A percentile compares a stretch with the other conserved stretches of the same genome.
These are phyloP conservation scores for Rubia peregrina DNA, from an alignment of 305 asterid species.

Conservation along the genomic window DNA sequence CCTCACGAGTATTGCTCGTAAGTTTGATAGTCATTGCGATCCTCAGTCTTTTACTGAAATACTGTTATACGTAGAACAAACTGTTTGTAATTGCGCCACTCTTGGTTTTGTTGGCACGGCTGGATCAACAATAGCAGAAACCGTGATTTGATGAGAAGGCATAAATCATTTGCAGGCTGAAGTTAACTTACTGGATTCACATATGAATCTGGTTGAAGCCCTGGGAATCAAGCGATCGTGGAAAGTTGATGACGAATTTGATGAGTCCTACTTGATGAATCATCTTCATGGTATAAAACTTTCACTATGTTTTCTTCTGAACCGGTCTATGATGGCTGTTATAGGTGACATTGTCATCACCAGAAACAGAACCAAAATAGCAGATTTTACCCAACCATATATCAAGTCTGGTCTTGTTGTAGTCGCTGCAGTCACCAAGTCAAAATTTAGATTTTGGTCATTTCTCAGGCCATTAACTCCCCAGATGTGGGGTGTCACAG, in stretches of 20 bases:
- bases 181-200: not conserved
- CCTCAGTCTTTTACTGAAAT: conserved; percentile 44
- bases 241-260: too few species aligned
- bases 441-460: conserved; percentile 39
- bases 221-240: too few species aligned
- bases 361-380: conserved; percentile 46
- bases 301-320: conserved; percentile 8
- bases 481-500: conserved; percentile 38
- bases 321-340: conserved; percentile 55
- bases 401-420: conserved; percentile 64
- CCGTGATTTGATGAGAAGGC: conserved; percentile 59
- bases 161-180: conserved; percentile 36
- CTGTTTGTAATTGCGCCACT: conserved; percentile 80
- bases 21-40: conserved; percentile 31
- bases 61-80: conserved; percentile 57
- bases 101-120: conserved; percentile 82
- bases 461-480: conserved; percentile 44
- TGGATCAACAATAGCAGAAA: conserved; percentile 88
- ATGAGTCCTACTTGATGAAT: not conserved
- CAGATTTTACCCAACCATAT: conserved; percentile 63
- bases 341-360: conserved; percentile 58
- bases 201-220: not conserved
- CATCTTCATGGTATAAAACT: not conserved
- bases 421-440: conserved; percentile 36
- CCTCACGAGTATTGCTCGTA: conserved; percentile 29